phyloP scores from a whole-genome alignment of 441 rosid species.

The Jatropha podagrica region DNA sequence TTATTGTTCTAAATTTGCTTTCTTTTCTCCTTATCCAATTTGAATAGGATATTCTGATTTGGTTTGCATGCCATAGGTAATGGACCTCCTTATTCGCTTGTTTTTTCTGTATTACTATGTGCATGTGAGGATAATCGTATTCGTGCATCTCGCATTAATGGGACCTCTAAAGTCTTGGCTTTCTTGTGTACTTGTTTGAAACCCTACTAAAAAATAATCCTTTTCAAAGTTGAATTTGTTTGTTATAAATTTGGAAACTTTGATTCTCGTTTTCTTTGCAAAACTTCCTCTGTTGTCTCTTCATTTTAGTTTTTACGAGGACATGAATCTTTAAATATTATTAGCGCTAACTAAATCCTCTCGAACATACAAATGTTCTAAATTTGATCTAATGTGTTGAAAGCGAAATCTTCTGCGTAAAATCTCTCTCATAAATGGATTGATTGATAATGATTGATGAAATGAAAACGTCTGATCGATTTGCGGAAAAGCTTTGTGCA shows the following conservation, averaged over 20 bases:
- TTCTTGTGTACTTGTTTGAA: neutral
- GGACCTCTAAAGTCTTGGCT: neutral
- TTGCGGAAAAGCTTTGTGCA: slow-evolving; percentile 3
- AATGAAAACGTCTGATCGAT: slow-evolving; percentile 1
- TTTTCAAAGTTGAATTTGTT: neutral
- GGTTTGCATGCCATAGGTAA: neutral
- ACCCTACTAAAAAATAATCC: neutral
- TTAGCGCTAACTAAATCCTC: neutral
- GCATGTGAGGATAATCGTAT: neutral
- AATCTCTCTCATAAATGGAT: neutral
- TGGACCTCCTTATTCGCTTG: neutral
- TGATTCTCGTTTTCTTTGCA: neutral
- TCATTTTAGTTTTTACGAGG: neutral
- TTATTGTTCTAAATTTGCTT: no score
- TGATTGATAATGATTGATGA: slow-evolving; percentile 1
- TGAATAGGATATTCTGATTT: neutral
- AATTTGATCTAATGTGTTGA: neutral
- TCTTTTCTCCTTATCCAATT: neutral
- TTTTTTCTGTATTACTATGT: neutral
- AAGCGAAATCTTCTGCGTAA: neutral
- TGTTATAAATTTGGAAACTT: neutral
- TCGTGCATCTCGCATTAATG: neutral
- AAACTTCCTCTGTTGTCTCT: neutral
- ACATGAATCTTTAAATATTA: neutral
- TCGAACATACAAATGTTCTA: neutral